Evolutionary conservation across 2,329 filamentous ascomycete species (phyloP), one percentile per base, ranked within the genome.

Genomic region (Phoma herbarum): DNA sequence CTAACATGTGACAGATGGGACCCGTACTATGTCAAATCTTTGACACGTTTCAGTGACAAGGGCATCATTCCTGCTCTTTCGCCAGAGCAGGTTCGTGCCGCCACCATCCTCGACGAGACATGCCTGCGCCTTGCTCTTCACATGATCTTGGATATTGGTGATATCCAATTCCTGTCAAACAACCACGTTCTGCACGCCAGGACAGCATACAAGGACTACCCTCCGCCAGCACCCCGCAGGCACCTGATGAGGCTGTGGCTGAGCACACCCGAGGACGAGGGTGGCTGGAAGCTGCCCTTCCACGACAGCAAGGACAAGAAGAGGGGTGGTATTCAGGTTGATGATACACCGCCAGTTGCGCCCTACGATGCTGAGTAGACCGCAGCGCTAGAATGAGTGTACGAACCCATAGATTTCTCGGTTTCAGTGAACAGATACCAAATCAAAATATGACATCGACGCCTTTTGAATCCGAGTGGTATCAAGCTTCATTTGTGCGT

Each of bases 181-280:
- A 85, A 85, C 47, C 92, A 96, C 72, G 84, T 95, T 3, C 77
- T 96, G 46, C 93, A 96, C 74, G 90, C 92, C 0, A 81, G 92
- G 46, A 96, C 92, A 0, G 90, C 85, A 26, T 96, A 96, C 78
- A 90, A 82, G 63, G 90, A 92, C 68, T 83, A 85, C 75, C 84
- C 85, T 16, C 87, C 89, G 28, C 89, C 89, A 41, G 82, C 83
- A 22, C 90, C 91, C 1, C 80, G 91, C 33, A 83, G 93, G 44
- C 92, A 96, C 72, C 79, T 96, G 25, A 90, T 96, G 83, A 83
- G 93, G 44, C 79, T 96, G 65, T 97, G 93, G 93, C 80, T 97
- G 54, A 88, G 90, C 11, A 92, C 90, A 2, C 92, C 92, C 0
- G 90, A 94, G 78, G 82, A 78, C 22, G 92, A 96, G 77, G 93